A percentile compares a stretch with the other conserved stretches of the same genome.
Conservation (phyloP, 2,329 filamentous ascomycete genomes). For the Apiospora rasikravindrae region DNA sequence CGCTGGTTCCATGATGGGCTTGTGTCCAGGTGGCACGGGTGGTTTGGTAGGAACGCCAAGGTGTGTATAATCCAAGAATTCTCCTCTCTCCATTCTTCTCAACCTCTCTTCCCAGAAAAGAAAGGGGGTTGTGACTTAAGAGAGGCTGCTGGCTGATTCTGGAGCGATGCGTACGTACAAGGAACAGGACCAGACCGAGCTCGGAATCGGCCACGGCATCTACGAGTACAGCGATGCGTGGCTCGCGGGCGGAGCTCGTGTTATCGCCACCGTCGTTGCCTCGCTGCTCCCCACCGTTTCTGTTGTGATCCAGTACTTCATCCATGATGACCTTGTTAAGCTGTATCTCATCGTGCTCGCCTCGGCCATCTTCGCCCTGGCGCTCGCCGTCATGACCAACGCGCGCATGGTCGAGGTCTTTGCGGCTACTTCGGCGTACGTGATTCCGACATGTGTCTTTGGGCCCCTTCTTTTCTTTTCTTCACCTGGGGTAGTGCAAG, state of each 20-base stretch:
- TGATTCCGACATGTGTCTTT: neutral
- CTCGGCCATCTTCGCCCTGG: slow-evolving; percentile 24
- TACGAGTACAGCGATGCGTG: slow-evolving; percentile 22
- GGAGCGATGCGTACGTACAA: neutral
- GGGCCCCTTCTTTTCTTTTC: neutral
- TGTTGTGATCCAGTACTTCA: slow-evolving; percentile 23
- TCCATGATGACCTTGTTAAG: slow-evolving; percentile 11
- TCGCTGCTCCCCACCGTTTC: slow-evolving; percentile 24
- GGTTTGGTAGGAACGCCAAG: slow-evolving; percentile 22
- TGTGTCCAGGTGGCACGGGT: slow-evolving; percentile 19
- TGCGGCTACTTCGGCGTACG: slow-evolving; percentile 26
- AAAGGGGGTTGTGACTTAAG: neutral
- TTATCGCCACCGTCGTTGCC: slow-evolving; percentile 23
- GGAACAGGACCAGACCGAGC: neutral
- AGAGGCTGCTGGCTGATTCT: neutral
- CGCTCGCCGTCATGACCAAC: slow-evolving; percentile 25
- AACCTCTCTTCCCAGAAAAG: neutral
- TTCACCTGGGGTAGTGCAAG: neutral
- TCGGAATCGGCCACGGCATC: slow-evolving; percentile 19
- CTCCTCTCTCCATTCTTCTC: neutral
- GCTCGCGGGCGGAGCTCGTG: slow-evolving; percentile 4
- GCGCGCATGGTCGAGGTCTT: slow-evolving; percentile 25
- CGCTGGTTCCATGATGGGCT: slow-evolving; percentile 22
- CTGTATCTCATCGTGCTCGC: slow-evolving; percentile 21
- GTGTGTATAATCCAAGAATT: neutral